Conservation (phyloP, 208 protist species). For the Plasmodiophora brassicae region DNA sequence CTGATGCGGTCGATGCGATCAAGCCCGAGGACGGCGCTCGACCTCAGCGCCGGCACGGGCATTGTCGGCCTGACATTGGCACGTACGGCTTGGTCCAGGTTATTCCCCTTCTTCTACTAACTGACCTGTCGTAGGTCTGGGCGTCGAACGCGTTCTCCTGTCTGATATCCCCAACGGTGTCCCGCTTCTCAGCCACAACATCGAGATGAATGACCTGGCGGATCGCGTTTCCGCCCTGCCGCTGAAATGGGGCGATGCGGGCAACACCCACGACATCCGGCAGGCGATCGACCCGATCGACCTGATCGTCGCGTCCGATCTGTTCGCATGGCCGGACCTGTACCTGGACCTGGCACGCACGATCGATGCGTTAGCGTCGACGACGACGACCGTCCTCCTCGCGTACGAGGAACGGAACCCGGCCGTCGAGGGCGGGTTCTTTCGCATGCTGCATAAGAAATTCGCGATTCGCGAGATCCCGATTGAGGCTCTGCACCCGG, state of each 20-base stretch:
- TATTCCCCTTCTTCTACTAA: no score
- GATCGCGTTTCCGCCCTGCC: not conserved
- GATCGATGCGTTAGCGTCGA: not conserved
- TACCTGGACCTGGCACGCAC: not conserved
- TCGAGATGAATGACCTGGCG: not conserved
- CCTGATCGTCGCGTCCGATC: not conserved
- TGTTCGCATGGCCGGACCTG: conserved; percentile 11
- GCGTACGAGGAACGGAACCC: not conserved
- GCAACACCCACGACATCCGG: not conserved
- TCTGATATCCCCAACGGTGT: not conserved
- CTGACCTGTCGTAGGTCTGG: no score
- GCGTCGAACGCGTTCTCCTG: not conserved
- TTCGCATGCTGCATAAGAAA: not conserved
- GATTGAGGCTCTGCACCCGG: not conserved
- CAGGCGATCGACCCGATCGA: not conserved
- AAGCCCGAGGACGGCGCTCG: not conserved
- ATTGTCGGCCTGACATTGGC: not conserved
- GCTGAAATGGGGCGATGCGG: not conserved
- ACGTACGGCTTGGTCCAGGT: not conserved
- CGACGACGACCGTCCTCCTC: not conserved
- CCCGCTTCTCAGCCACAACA: not conserved
- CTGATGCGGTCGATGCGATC: no score
- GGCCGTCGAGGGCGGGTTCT: not conserved
- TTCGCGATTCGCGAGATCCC: not conserved
- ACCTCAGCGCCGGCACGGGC: not conserved